Evolutionary conservation across 2,329 filamentous ascomycete genomes (phyloP).

Genomic region (Fusarium acutatum): DNA sequence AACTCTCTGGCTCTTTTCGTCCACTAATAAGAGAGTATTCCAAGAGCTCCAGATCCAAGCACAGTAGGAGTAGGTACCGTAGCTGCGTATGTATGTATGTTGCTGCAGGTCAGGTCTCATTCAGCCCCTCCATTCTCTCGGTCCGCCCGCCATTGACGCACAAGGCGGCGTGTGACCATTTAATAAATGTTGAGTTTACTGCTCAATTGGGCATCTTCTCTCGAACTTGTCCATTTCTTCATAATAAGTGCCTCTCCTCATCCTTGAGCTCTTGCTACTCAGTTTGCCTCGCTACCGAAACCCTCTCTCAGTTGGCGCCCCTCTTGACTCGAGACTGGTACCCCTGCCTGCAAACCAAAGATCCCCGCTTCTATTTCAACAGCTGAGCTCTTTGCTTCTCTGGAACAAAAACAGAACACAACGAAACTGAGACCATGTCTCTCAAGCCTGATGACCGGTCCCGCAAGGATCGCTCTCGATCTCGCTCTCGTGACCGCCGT

Average conservation of each 20-base stretch:
- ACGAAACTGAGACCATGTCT: constrained; percentile 54
- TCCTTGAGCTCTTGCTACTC: not conserved
- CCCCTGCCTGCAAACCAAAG: constrained; percentile 18
- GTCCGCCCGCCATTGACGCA: constrained; percentile 28
- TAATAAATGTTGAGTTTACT: constrained; percentile 5
- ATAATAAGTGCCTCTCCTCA: not conserved
- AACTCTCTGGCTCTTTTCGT: not conserved
- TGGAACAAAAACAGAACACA: not conserved
- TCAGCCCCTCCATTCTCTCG: constrained; percentile 31
- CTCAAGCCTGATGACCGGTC: constrained; percentile 57
- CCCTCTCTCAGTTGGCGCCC: not conserved
- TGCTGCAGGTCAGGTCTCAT: constrained; percentile 39
- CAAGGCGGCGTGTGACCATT: constrained; percentile 10
- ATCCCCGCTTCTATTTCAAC: constrained; percentile 18
- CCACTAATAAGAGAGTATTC: constrained; percentile 8
- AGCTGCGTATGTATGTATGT: not conserved
- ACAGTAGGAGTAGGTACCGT: not conserved
- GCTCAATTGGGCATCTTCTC: constrained; percentile 15
- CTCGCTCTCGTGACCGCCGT: constrained; percentile 52
- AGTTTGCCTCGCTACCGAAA: not conserved
- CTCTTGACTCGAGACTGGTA: not conserved
- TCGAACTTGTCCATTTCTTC: constrained; percentile 10
- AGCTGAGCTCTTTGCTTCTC: constrained; percentile 10
- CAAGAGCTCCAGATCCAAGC: constrained; percentile 14
- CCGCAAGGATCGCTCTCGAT: constrained; percentile 58